phyloP scores from a whole-genome alignment of 805 yeast species.

The Kodamaea jinghongensis region DNA sequence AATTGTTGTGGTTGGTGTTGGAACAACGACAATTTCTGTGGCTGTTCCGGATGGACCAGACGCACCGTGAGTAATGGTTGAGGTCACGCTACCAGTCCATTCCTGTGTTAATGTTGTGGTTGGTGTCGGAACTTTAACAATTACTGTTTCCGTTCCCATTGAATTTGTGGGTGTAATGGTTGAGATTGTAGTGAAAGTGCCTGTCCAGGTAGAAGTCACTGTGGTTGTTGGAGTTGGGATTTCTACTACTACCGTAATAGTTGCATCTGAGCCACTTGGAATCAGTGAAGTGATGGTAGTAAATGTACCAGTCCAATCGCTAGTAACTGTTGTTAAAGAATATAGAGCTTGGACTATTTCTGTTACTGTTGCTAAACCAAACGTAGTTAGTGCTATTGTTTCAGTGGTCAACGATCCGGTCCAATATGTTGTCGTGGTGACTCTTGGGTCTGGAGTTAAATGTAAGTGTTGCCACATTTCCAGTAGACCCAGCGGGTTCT shows the following conservation, averaged over 20 bases:
- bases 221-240: conserved; percentile 11
- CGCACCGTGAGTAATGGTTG: conserved; percentile 8
- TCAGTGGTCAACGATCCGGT: too few species aligned
- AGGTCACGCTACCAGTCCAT: conserved; percentile 6
- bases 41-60: conserved; percentile 10
- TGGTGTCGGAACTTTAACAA: conserved; percentile 14
- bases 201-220: conserved; percentile 7
- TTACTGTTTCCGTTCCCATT: conserved; percentile 11
- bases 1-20: conserved; percentile 2
- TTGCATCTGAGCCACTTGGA: conserved; percentile 3
- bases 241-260: conserved; percentile 12
- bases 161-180: conserved; percentile 1
- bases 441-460: too few species aligned
- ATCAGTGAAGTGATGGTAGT: background rate
- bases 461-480: too few species aligned
- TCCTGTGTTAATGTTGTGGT: conserved; percentile 3
- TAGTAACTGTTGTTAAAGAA: background rate
- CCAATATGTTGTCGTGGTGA: too few species aligned
- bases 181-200: background rate
- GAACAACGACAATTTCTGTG: conserved; percentile 11
- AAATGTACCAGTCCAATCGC: background rate
- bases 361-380: background rate
- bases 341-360: background rate
- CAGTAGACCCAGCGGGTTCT: too few species aligned
- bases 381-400: too few species aligned